phyloP scores from a whole-genome alignment of 2,329 filamentous ascomycete genomes.

The Pestalotiopsis sp. region DNA sequence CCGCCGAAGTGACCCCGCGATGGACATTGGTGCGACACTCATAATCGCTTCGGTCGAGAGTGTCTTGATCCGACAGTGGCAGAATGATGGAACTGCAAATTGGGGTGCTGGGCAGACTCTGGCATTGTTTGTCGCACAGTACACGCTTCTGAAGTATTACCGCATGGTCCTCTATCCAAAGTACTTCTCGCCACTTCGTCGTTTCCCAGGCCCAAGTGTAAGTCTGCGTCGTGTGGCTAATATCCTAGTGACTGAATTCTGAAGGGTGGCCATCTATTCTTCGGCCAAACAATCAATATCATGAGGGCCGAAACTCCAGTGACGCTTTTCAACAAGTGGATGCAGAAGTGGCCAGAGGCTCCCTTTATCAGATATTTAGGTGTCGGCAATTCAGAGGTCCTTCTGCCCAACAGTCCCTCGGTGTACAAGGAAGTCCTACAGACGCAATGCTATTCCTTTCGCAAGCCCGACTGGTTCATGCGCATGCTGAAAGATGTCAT shows the following conservation, averaged over 20 bases:
- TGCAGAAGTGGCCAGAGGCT: constrained; percentile 23
- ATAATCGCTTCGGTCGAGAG: no score
- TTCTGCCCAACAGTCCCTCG: constrained; percentile 25
- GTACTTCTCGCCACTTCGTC: constrained; percentile 18
- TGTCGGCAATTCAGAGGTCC: constrained; percentile 27
- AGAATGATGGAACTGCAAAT: no score
- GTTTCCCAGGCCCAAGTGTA: constrained; percentile 19
- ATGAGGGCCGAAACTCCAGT: constrained; percentile 18
- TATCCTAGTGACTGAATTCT: neutral
- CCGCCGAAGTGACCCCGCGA: no score
- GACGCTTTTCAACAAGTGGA: constrained; percentile 25
- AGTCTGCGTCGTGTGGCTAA: neutral
- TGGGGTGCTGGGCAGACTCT: no score
- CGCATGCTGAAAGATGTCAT: constrained; percentile 26
- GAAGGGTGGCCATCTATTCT: constrained; percentile 23
- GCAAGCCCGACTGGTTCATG: constrained; percentile 17
- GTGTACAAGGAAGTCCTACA: constrained; percentile 30
- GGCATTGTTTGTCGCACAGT: no score
- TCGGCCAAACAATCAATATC: constrained; percentile 22
- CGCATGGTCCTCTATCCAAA: no score
- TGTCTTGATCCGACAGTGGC: no score
- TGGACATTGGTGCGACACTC: no score
- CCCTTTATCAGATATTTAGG: constrained; percentile 29
- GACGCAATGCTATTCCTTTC: constrained; percentile 23
- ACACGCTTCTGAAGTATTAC: no score